A percentile compares a stretch with the other conserved stretches of the same genome.
phyloP scores from a whole-genome alignment of 495 filamentous ascomycete species.

The Oleoguttula mirabilis region DNA sequence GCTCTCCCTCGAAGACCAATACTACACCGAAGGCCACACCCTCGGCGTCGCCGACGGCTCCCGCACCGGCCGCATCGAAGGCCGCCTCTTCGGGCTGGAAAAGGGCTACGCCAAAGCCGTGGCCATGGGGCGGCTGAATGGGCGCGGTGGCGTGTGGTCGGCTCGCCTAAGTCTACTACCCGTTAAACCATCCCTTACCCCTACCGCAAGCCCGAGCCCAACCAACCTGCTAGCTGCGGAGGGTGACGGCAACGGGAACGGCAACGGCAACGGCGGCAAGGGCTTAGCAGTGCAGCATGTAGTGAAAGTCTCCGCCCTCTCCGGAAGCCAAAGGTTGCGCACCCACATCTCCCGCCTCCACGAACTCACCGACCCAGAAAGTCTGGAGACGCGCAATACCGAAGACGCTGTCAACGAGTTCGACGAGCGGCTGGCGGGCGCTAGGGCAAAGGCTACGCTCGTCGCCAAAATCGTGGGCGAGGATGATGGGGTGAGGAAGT shows the following conservation, averaged over 20 bases:
- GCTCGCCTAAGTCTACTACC: constrained; percentile 34
- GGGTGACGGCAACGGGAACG: not conserved
- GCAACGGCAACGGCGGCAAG: not conserved
- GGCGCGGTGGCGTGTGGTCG: constrained; percentile 73
- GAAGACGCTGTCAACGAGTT: constrained; percentile 78
- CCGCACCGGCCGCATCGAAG: constrained; percentile 73
- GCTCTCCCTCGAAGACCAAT: constrained; percentile 67
- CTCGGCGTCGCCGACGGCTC: constrained; percentile 66
- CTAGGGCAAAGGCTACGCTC: constrained; percentile 66
- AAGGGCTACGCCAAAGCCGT: constrained; percentile 88
- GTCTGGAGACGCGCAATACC: constrained; percentile 60
- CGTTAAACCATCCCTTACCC: not conserved
- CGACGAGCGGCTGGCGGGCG: constrained; percentile 71
- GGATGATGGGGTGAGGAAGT: constrained; percentile 1
- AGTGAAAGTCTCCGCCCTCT: constrained; percentile 35
- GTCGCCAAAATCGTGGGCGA: constrained; percentile 64
- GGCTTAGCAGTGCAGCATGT: not conserved
- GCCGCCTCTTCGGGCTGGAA: constrained; percentile 76
- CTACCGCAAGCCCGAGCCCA: too few relatives aligned
- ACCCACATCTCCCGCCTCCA: constrained; percentile 62
- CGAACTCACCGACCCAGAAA: constrained; percentile 68
- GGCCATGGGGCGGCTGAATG: constrained; percentile 66
- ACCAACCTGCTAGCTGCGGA: not conserved
- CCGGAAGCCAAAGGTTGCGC: constrained; percentile 49
- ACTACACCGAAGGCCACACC: constrained; percentile 73